Base-by-base conservation (phyloP, 345 rosid species). In the Populus davidiana region DNA sequence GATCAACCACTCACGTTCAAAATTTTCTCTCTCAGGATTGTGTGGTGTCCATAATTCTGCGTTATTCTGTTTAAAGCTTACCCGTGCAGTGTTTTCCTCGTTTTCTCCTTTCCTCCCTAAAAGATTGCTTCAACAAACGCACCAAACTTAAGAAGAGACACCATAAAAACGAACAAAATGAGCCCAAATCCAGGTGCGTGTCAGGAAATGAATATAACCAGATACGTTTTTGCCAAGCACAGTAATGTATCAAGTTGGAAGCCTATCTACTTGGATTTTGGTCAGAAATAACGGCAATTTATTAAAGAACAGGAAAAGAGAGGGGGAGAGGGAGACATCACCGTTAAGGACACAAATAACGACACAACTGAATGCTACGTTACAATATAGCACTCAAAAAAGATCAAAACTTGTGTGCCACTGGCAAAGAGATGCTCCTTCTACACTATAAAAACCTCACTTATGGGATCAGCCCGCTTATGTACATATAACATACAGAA, bases 1-100 rank as follows among this genome's bases (percentile, higher is more conserved):
- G 80, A 87, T 86, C 87, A 81, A 74, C 74, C 86, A 75, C 56
- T 77, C 80, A 69, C 25, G 2, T 29, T 61, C 16, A 67, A 21
- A 39, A 2, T 66, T 18, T 49, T 38, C 23, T 71, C 7, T 27
- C 50, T 39, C 65, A 9, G 10, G n/a, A 49, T 76, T 71, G 54
- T 69, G 80, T 78, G 80, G 83, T 54, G 76, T 69, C 81, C 25
- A 65, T 70, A 63, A 73, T 35, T 70, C 47, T 25, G 25, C n/a
- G 38, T 44, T 69, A 23, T 47, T 75, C 74, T 23, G 73, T 6
- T 20, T 49, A 16, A 18, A 41, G n/a, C 20, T 65, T 25, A 43
- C 35, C 12, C 2, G 7, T 16, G 14, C 39, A 36, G 10, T 38
- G 29, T 6, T 36, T 67, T 67, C 33, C 38, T 67, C 43, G 31